phyloP scores from a whole-genome alignment of 2,329 filamentous ascomycete species.

The Trichoderma sp. region DNA sequence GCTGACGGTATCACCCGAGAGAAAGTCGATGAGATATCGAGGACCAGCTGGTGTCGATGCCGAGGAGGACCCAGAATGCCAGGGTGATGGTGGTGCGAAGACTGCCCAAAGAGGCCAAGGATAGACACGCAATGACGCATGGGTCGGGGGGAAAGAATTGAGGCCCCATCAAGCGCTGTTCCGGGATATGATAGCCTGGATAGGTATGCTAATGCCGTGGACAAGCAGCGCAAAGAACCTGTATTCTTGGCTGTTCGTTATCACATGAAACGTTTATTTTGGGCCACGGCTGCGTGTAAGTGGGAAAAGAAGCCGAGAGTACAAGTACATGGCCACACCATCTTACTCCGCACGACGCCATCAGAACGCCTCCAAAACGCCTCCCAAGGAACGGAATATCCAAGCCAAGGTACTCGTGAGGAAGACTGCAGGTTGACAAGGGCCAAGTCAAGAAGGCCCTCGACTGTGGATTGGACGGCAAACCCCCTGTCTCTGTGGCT shows the following conservation, averaged over 20 bases:
- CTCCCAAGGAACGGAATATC: background rate
- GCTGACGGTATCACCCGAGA: background rate
- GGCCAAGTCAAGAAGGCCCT: background rate
- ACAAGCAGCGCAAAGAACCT: background rate
- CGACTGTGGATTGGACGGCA: background rate
- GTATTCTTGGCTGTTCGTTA: background rate
- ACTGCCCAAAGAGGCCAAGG: background rate
- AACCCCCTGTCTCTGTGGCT: constrained; percentile 5
- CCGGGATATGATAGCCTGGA: background rate
- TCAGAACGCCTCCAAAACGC: background rate
- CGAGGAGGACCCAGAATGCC: background rate
- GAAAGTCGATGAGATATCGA: background rate
- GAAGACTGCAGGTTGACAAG: background rate
- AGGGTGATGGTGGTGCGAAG: background rate
- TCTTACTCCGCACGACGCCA: constrained; percentile 8
- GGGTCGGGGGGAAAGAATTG: background rate
- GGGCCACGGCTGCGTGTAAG: background rate
- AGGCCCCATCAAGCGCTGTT: background rate
- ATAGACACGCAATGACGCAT: constrained; percentile 11
- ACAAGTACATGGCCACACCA: constrained; percentile 5
- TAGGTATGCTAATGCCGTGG: background rate
- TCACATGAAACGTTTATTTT: constrained; percentile 10
- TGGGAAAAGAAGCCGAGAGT: constrained; percentile 7
- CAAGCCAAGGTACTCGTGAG: background rate
- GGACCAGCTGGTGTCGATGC: constrained; percentile 1